Evolutionary conservation across 169 alveolate genomes (phyloP), one percentile per base, ranked within the genome.

Genomic region (Plasmodium chabaudi): DNA sequence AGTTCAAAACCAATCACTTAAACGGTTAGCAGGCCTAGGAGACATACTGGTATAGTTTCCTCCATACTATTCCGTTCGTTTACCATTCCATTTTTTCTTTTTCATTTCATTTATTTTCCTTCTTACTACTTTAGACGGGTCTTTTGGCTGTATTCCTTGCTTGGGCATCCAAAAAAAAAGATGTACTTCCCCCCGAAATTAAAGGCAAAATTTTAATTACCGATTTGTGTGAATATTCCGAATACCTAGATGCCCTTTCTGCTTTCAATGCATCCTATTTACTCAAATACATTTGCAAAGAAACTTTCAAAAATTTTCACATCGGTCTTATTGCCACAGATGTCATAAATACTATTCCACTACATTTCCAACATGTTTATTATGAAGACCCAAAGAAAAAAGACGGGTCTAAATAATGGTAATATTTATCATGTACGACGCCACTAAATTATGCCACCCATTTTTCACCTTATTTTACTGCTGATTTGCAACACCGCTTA

Each of bases 151-250:
- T 92, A 60, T 95, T 96, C 19, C 87, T 71, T 12, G 44, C 90
- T 60, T 44, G 92, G 68, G 97, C 96, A 1, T 88, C 96, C 13
- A 65, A 79, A 61, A 97, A 97, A 87, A 92, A 98, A 84, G 57
- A 25, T 19, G 21, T 2, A 1, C 1, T 77, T 25, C 61, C 70
- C 91, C 97, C 27, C 96, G 97, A 65, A 97, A 97, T n/a, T 89
- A 94, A 75, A 97, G 98, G n/a, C 97, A 94, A 87, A 55, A 94
- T 67, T 77, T 94, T 56, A 56, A 94, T 67, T 97, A 98, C 13
- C 72, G 92, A 46, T 79, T 92, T 72, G 94, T 94, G 39, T 27
- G 94, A 1, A 92, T 93, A 84, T 42, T 21, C 15, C 56, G 89
- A 87, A 9, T 86, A 72, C 9, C 69, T 92, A 13, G 92, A 86